phyloP scores from a whole-genome alignment of 2,329 filamentous ascomycete genomes.

The Colletotrichum sp. region DNA sequence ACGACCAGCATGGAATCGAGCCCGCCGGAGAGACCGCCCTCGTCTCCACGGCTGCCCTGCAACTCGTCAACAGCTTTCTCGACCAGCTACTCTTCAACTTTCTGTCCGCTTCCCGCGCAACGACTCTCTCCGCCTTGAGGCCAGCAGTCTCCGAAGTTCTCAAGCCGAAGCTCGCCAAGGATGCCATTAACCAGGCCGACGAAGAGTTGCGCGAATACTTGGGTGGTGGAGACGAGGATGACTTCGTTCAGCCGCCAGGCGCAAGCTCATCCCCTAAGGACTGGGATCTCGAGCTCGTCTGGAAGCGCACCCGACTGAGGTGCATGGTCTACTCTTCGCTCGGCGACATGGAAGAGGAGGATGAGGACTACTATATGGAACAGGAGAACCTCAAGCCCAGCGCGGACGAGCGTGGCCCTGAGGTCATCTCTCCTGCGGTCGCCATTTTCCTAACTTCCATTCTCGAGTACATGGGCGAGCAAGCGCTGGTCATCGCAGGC shows the following conservation, averaged over 20 bases:
- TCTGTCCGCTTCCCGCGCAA: conserved; percentile 80
- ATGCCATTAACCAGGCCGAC: conserved; percentile 82
- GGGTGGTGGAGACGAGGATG: conserved; percentile 78
- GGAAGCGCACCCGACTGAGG: conserved; percentile 90
- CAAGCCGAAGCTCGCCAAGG: conserved; percentile 86
- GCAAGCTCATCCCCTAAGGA: conserved; percentile 54
- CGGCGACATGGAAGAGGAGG: conserved; percentile 96
- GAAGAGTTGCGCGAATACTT: conserved; percentile 89
- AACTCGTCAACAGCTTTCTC: conserved; percentile 87
- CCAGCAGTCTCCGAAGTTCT: conserved; percentile 86
- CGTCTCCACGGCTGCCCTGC: conserved; percentile 75
- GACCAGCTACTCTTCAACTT: conserved; percentile 94
- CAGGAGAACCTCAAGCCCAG: conserved; percentile 74
- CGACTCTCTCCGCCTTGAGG: conserved; percentile 74
- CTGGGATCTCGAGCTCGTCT: conserved; percentile 92
- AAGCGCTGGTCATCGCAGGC: conserved; percentile 84
- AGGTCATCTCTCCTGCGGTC: conserved; percentile 84
- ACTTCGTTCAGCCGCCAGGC: conserved; percentile 62
- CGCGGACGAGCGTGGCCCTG: conserved; percentile 62
- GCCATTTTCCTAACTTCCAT: conserved; percentile 97
- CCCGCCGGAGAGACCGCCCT: conserved; percentile 71
- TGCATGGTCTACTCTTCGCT: conserved; percentile 99
- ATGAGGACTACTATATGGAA: conserved; percentile 88
- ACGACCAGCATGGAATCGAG: conserved; percentile 71
- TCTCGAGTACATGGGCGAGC: conserved; percentile 91